Conservation (phyloP, 2,329 filamentous ascomycete species). For the Aspergillus carbonarius region DNA sequence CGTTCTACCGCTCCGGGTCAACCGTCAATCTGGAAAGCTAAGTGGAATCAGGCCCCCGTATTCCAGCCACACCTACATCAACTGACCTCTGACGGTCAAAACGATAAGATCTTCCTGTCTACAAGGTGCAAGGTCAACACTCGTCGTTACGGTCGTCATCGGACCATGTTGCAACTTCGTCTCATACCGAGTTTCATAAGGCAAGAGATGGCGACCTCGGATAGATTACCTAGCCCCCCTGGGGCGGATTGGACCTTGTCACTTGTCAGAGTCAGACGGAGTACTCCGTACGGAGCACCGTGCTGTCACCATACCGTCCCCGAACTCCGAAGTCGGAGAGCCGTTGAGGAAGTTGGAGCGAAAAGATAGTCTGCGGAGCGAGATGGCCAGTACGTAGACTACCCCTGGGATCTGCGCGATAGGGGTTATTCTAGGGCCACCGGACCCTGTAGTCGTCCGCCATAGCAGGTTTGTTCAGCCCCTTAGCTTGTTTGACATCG, state of each 20-base stretch:
- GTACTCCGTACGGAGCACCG: not conserved
- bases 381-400: not conserved
- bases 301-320: not conserved
- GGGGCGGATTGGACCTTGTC: not conserved
- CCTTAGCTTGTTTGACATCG: not conserved
- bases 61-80: conserved; percentile 1
- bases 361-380: not conserved
- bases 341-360: not conserved
- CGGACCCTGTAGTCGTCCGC: not conserved
- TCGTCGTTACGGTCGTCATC: not conserved
- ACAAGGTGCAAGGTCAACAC: not conserved
- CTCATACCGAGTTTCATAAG: not conserved
- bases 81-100: not conserved
- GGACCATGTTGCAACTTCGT: not conserved
- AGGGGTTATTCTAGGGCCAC: not conserved
- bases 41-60: not conserved
- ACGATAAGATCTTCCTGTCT: not conserved
- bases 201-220: not conserved
- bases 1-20: not conserved
- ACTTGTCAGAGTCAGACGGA: too few relatives aligned
- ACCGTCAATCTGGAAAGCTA: not conserved
- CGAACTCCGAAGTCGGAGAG: conserved; percentile 16
- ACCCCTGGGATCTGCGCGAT: conserved; percentile 8
- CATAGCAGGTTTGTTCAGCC: not conserved
- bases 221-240: not conserved